phyloP scores from a whole-genome alignment of 1,284 basidiomycete genomes.

The Cutaneotrichosporon sp. region DNA sequence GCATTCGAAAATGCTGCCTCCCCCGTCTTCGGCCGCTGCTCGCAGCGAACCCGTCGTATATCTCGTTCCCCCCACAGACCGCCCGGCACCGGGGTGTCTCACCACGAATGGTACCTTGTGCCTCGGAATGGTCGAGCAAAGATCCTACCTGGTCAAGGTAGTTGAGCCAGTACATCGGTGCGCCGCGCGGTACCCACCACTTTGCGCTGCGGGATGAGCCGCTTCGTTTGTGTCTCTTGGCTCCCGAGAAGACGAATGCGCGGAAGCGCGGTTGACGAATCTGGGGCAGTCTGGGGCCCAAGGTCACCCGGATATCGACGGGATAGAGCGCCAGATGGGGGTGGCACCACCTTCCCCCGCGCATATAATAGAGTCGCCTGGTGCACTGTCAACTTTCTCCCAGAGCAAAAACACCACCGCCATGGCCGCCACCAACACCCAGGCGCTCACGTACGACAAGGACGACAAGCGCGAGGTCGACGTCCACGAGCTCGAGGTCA shows the following conservation, averaged over 20 bases:
- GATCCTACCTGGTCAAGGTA: no score
- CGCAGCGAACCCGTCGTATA: no score
- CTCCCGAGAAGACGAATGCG: no score
- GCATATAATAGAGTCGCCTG: neutral
- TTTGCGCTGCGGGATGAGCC: no score
- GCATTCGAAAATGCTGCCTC: no score
- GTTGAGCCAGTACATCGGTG: conserved; percentile 35
- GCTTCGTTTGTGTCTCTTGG: no score
- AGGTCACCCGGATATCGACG: neutral
- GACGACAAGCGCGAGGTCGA: neutral
- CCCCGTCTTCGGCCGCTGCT: no score
- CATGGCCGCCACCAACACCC: neutral
- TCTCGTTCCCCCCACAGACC: no score
- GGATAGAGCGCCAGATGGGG: neutral
- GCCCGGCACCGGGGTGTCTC: no score
- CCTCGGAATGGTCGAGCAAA: conserved; percentile 10
- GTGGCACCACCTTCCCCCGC: neutral
- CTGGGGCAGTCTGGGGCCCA: neutral
- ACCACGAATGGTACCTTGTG: no score
- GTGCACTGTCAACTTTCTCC: no score
- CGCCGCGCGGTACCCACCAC: neutral
- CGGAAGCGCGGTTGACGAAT: neutral
- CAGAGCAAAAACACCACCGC: neutral
- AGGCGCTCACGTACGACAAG: conserved; percentile 2
- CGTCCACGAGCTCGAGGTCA: neutral